Base-by-base conservation (phyloP, 2,329 filamentous ascomycete species). In the Drechslerella stenobrocha region DNA sequence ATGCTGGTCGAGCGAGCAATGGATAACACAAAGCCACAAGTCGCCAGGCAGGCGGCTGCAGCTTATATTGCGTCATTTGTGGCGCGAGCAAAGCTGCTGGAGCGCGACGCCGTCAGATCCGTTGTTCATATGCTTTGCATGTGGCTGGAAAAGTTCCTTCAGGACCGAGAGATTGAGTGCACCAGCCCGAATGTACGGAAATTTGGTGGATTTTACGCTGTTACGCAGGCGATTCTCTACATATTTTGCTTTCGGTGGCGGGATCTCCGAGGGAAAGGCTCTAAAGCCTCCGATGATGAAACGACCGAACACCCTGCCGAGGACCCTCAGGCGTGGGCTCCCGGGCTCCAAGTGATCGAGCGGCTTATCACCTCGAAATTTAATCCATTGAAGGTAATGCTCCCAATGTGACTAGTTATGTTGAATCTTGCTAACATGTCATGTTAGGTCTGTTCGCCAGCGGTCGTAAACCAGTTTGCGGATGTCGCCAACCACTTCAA, bases 191-290 rank as follows among this genome's bases (percentile, higher is more conserved):
- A 98, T 75, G 82, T 95, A 59, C 85, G 87, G 70, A 86, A 87
- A 46, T 96, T 92, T 75, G 84, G 86, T 47, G 84, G 87, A 11
- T 96, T 95, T 77, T 96, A 96, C 76, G 86, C 88, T 15, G 84
- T 90, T 47, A 85, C 88, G n/a, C 91, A 96, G 76, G 90, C 90
- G 1, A 80, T 95, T 1, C 82, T 96, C 22, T 96, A 96, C 78
- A 92, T 95, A 64, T 96, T 95, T 77, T 98, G 93, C 79, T 98
- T 98, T 80, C 86, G 93, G 57, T 98, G 93, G 93, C 87, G 90
- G 69, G 92, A 97, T 74, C 81, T 98, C 46, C 87, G 83, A 1
- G 82, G 82, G 2, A 79, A 83, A 1, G 81, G 85, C 13, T 77
- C 80, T 45, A 77, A 78, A 47, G 76, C 80, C n/a, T 78, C 82